Conservation (phyloP, 2,329 filamentous ascomycete species). For the Colletotrichum simmondsii region DNA sequence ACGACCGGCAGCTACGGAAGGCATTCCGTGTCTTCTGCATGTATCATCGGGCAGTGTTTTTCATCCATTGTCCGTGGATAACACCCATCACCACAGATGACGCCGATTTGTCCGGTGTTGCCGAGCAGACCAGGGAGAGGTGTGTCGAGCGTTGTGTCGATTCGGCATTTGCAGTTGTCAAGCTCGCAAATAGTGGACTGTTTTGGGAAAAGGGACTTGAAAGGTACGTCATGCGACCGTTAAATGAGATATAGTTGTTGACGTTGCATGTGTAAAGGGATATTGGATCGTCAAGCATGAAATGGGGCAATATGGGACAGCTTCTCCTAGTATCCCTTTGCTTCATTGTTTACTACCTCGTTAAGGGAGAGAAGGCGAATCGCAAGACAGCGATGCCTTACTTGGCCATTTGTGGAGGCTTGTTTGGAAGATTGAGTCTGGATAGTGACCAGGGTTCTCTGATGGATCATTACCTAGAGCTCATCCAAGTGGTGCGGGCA, state of each 20-base stretch:
- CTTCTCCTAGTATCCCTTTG: constrained; percentile 28
- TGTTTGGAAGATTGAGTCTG: constrained; percentile 17
- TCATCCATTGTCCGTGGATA: constrained; percentile 26
- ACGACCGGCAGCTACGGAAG: constrained; percentile 10
- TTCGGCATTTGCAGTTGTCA: constrained; percentile 22
- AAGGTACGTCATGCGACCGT: not conserved
- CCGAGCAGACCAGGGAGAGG: constrained; percentile 3
- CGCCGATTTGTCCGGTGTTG: not conserved
- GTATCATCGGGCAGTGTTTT: constrained; percentile 21
- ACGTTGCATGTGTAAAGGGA: not conserved
- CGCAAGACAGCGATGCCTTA: constrained; percentile 24
- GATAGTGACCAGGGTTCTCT: constrained; percentile 16
- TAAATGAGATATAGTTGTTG: not conserved
- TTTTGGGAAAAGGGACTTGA: constrained; percentile 25
- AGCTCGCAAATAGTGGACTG: constrained; percentile 19
- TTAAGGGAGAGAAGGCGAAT: constrained; percentile 10
- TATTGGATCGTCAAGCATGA: constrained; percentile 8
- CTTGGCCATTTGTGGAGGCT: constrained; percentile 18
- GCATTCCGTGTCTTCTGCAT: constrained; percentile 26
- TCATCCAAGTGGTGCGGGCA: constrained; percentile 9
- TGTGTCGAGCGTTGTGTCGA: constrained; percentile 21
- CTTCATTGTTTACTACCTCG: constrained; percentile 25
- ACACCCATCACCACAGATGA: not conserved
- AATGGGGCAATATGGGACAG: constrained; percentile 26
- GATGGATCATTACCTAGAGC: constrained; percentile 23